phyloP scores from a whole-genome alignment of 176 grass and related monocot genomes.

The Metroxylon sagu region DNA sequence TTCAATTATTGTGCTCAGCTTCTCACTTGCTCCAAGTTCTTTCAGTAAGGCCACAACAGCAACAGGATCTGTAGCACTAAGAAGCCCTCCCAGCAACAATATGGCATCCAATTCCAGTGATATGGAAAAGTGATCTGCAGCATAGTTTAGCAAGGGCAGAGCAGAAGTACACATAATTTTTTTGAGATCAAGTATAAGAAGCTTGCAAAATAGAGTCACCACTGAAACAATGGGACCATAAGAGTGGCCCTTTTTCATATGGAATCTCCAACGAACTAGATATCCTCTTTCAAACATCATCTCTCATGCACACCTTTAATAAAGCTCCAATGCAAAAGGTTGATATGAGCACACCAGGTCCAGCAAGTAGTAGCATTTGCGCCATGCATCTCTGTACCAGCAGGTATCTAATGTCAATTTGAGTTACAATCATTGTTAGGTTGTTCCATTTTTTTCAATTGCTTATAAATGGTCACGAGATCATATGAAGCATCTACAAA shows the following conservation, averaged over 20 bases:
- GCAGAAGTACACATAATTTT: too few species aligned
- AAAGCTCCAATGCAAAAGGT: constrained; percentile 56
- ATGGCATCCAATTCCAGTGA: constrained; percentile 91
- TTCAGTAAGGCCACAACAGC: constrained; percentile 86
- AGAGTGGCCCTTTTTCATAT: too few species aligned
- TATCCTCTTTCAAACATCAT: too few species aligned
- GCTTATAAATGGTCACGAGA: too few species aligned
- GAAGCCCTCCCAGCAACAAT: constrained; percentile 71
- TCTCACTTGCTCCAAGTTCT: constrained; percentile 92
- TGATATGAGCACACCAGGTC: constrained; percentile 78
- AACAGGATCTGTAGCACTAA: constrained; percentile 94
- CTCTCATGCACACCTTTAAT: constrained; percentile 40
- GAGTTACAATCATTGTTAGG: too few species aligned
- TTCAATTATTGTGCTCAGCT: constrained; percentile 86
- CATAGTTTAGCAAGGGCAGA: background rate
- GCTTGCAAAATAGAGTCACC: too few species aligned
- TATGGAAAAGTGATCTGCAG: constrained; percentile 72
- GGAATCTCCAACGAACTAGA: too few species aligned
- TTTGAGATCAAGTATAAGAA: too few species aligned
- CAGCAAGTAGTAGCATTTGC: constrained; percentile 86
- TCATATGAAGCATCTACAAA: too few species aligned
- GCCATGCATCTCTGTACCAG: constrained; percentile 72
- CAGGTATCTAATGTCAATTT: background rate
- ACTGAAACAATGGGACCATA: too few species aligned
- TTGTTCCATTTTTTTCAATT: too few species aligned